These are phyloP conservation scores for Pyrenophora teres DNA, from an alignment of 2,329 filamentous ascomycete species.

Conservation along the genomic window DNA sequence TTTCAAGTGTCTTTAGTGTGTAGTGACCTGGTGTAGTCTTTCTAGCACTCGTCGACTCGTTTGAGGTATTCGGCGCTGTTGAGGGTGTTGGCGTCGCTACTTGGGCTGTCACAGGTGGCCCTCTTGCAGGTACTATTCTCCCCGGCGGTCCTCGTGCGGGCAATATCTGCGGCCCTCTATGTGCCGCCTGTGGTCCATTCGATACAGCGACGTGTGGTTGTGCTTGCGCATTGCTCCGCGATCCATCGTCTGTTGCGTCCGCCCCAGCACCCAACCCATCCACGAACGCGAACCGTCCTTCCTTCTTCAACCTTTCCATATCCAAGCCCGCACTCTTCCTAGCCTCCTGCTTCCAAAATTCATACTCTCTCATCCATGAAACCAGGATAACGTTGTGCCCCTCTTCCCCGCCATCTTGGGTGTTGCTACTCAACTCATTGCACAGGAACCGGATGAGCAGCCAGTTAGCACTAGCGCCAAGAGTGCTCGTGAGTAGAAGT, in stretches of 20 bases:
- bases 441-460: slow-evolving; percentile 58
- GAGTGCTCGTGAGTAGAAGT: slow-evolving; percentile 69
- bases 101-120: slow-evolving; percentile 6
- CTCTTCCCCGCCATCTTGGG: slow-evolving; percentile 35
- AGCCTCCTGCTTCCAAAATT: slow-evolving; percentile 77
- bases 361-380: slow-evolving; percentile 78
- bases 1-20: slow-evolving; percentile 34
- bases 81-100: slow-evolving; percentile 1
- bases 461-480: slow-evolving; percentile 60
- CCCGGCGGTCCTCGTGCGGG: slow-evolving; percentile 26
- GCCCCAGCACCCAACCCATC: slow-evolving; percentile 71
- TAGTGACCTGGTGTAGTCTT: slow-evolving; percentile 15
- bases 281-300: slow-evolving; percentile 70
- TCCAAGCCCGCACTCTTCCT: slow-evolving; percentile 74
- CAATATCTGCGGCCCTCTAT: slow-evolving; percentile 10
- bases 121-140: slow-evolving; percentile 22
- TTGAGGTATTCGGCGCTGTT: neutral
- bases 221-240: slow-evolving; percentile 4
- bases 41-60: slow-evolving; percentile 1
- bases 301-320: slow-evolving; percentile 62
- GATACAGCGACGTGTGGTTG: neutral
- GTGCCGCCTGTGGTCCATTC: neutral
- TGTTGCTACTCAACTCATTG: slow-evolving; percentile 47
- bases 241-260: slow-evolving; percentile 5
- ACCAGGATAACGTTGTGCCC: slow-evolving; percentile 67